Conservation (phyloP, 768 basidiomycete species). For the Tylopilus subfusipes region DNA sequence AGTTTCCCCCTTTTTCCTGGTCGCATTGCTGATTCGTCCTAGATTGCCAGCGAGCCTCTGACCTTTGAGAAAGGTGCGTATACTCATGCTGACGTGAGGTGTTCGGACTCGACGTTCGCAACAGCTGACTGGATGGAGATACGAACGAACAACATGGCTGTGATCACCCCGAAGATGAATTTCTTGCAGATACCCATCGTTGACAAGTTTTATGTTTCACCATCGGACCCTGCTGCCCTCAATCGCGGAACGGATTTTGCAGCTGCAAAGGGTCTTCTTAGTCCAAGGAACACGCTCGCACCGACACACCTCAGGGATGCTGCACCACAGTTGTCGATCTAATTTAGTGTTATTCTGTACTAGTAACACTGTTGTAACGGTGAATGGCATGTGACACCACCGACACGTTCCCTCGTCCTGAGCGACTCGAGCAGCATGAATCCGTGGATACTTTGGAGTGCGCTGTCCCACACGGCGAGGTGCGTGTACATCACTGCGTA, state of each 20-base stretch:
- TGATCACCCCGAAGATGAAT: conserved; percentile 96
- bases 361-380: too few relatives aligned
- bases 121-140: conserved; percentile 98
- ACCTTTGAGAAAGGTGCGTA: conserved; percentile 88
- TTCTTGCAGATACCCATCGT: conserved; percentile 89
- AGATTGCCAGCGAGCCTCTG: conserved; percentile 89
- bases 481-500: conserved; percentile 20
- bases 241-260: conserved; percentile 80
- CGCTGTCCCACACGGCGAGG: conserved; percentile 63
- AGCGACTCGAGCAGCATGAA: conserved; percentile 34
- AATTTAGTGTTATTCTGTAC: too few relatives aligned
- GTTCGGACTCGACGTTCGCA: background rate
- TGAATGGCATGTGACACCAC: conserved; percentile 7
- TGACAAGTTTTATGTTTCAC: conserved; percentile 89
- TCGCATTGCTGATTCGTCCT: conserved; percentile 7
- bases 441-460: conserved; percentile 66
- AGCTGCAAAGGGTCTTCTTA: conserved; percentile 80
- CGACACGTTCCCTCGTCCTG: background rate
- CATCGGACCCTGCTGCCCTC: conserved; percentile 70
- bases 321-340: conserved; percentile 22
- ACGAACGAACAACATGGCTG: conserved; percentile 91
- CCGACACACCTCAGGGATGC: conserved; percentile 23
- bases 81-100: background rate
- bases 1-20: conserved; percentile 4
- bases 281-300: conserved; percentile 45